These are phyloP conservation scores for Plicaturopsis crispa DNA, from an alignment of 768 basidiomycete genomes.

Conservation along the genomic window DNA sequence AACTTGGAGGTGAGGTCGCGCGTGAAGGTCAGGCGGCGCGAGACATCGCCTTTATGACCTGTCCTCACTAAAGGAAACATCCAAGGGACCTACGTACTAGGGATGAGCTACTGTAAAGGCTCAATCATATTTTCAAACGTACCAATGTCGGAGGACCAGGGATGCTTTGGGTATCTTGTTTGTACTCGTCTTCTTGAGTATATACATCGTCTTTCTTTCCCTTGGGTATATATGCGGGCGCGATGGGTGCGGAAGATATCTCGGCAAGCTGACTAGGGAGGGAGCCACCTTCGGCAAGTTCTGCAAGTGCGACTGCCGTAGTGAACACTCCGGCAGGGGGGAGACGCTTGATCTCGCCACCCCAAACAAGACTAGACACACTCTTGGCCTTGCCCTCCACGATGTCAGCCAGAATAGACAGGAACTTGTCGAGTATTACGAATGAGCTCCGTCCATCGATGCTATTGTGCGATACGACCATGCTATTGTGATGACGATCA, in stretches of 20 bases:
- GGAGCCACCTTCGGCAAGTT: neutral
- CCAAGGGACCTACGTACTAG: too few relatives aligned
- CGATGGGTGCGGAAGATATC: neutral
- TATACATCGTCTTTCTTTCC: neutral
- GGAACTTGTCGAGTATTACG: constrained; percentile 1
- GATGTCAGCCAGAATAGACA: neutral
- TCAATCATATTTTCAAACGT: too few relatives aligned
- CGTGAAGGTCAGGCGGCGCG: neutral
- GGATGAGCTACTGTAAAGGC: too few relatives aligned
- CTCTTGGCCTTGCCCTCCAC: neutral
- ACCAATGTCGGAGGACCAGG: too few relatives aligned
- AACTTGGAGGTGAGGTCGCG: constrained; percentile 1
- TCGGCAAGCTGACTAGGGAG: neutral
- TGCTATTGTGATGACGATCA: too few relatives aligned
- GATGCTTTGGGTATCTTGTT: too few relatives aligned
- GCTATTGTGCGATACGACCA: too few relatives aligned
- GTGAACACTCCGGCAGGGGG: neutral
- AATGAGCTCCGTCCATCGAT: constrained; percentile 3
- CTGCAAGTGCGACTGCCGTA: too few relatives aligned
- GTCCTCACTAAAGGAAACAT: neutral
- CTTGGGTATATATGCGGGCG: too few relatives aligned
- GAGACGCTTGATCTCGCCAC: neutral
- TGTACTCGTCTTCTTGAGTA: too few relatives aligned
- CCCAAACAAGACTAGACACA: neutral
- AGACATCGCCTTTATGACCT: neutral